These are phyloP conservation scores for Aspergillus leporis DNA, from an alignment of 495 filamentous ascomycete genomes.

Conservation along the genomic window DNA sequence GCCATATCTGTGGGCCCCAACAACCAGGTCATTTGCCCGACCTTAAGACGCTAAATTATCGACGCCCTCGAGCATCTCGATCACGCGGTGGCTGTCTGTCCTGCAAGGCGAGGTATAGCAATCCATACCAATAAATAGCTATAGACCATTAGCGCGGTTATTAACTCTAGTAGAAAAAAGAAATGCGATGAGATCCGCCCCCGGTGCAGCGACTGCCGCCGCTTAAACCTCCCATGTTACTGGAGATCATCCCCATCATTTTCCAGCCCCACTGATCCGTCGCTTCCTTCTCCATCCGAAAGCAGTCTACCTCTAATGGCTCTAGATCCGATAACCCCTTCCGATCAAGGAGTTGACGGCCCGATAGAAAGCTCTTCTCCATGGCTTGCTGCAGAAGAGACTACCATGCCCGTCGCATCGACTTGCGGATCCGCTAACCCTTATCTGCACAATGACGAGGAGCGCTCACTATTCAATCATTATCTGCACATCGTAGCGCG, in stretches of 20 bases:
- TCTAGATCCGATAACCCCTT: conserved; percentile 4
- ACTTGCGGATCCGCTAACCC: conserved; percentile 22
- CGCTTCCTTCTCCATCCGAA: conserved; percentile 5
- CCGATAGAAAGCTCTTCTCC: conserved; percentile 12
- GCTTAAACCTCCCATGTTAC: conserved; percentile 27
- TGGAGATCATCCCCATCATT: conserved; percentile 18
- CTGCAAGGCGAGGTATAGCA: conserved; percentile 30
- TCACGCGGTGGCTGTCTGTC: conserved; percentile 31
- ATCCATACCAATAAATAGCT: background rate
- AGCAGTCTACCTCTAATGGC: background rate
- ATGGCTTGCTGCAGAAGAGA: conserved; percentile 24
- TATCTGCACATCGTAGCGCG: conserved; percentile 30
- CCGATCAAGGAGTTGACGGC: conserved; percentile 1
- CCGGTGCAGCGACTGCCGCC: conserved; percentile 30
- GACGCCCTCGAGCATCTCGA: conserved; percentile 29
- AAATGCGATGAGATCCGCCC: conserved; percentile 30
- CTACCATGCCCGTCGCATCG: conserved; percentile 27
- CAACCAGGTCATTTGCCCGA: conserved; percentile 15
- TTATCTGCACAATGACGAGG: conserved; percentile 25
- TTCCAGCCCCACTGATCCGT: conserved; percentile 9
- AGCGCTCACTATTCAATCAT: conserved; percentile 31
- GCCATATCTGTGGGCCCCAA: conserved; percentile 28
- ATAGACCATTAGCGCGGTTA: background rate
- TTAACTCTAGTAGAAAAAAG: conserved; percentile 24
- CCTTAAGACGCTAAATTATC: conserved; percentile 8